Evolutionary conservation across 148 eudicot species (phyloP), one percentile per base, ranked within the genome.

Genomic region (Heliamphora exappendiculata): DNA sequence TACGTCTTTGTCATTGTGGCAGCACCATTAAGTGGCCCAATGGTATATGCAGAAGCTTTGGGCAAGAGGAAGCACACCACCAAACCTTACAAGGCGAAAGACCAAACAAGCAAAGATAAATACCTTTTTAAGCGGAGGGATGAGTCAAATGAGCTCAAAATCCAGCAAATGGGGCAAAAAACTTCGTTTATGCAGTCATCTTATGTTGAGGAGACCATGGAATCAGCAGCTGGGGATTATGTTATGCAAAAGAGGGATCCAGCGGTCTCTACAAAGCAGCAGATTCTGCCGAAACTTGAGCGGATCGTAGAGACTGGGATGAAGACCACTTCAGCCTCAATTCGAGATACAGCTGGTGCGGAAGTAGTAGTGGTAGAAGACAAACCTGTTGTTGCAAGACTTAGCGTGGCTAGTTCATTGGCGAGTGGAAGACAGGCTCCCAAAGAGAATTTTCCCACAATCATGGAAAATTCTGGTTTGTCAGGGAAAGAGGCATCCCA

Each of bases 1-100:
- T n/a, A n/a, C 72, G 47, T 47, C 72, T 67, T 22, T 77, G 45
- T 72, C 77, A n/a, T n/a, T 75, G 76, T 79, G 66, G 74, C 91
- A 94, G 98, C 92, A 86, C 92, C 91, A 39, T 78, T 88, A 80
- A 92, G 95, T 86, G 97, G 98, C 75, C 91, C 86, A 49, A 74
- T 85, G 78, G 93, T 89, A 77, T 74, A 84, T 70, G 95, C 97
- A 29, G 98, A 94, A 73, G 63, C 90, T 79, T 82, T 85, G 55
- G 91, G 97, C 41, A 86, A 84, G 75, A 85, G 80, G 80, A 89
- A 90, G 80, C 81, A 73, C 70, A 80, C 87, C 60, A 44, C 76
- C 69, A 90, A 89, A 79, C 71, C 86, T 65, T 41, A 73, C 63
- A 90, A 90, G 87, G 66, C 80, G 49, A 89, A 81, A 84, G 95